Conservation (phyloP, 1,139 yeast genomes). For the Hanseniaspora uvarum region DNA sequence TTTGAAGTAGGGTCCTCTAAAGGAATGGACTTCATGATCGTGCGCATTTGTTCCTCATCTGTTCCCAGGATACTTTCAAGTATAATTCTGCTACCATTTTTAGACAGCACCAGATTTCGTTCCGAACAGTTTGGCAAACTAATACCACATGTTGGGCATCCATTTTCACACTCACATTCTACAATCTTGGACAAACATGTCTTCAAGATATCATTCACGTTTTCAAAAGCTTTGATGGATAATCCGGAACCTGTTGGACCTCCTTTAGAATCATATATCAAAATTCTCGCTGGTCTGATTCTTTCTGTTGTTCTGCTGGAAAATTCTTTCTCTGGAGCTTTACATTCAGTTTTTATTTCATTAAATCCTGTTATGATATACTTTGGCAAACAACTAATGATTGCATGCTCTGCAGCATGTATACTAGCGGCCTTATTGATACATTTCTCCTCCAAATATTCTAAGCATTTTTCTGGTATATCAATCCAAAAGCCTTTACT, state of each 20-base stretch:
- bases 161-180: constrained; percentile 69
- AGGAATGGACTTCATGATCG: neutral
- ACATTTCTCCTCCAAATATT: constrained; percentile 44
- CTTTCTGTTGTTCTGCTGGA: constrained; percentile 59
- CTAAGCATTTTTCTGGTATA: constrained; percentile 56
- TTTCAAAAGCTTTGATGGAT: constrained; percentile 66
- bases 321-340: constrained; percentile 92
- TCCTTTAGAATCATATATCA: constrained; percentile 75
- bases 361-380: constrained; percentile 53
- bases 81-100: constrained; percentile 73
- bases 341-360: constrained; percentile 84
- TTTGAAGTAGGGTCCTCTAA: constrained; percentile 1
- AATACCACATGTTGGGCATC: constrained; percentile 75
- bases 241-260: constrained; percentile 73
- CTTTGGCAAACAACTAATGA: constrained; percentile 67
- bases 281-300: constrained; percentile 72
- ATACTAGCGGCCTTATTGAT: constrained; percentile 78
- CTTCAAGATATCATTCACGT: constrained; percentile 52
- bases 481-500: constrained; percentile 91
- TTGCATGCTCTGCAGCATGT: constrained; percentile 93
- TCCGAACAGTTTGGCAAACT: constrained; percentile 74
- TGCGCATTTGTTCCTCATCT: constrained; percentile 33
- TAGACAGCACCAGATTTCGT: constrained; percentile 69
- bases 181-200: constrained; percentile 51
- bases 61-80: constrained; percentile 43